phyloP scores from a whole-genome alignment of 2,329 filamentous ascomycete species.

The Diaporthe longicolla region DNA sequence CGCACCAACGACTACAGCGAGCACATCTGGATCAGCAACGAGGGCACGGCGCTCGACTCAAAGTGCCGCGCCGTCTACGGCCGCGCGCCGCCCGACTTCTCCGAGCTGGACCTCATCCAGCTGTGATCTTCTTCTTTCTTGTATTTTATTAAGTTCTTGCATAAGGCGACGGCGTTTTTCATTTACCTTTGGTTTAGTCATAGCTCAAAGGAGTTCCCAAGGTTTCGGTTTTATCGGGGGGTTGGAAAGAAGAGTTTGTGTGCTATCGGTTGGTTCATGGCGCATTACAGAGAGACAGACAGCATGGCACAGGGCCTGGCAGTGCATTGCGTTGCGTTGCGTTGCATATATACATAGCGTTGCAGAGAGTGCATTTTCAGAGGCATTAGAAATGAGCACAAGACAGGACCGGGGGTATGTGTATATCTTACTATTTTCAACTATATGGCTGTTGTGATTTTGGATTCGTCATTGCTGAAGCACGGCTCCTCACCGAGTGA shows the following conservation, averaged over 20 bases:
- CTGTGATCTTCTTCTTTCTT: slow-evolving; percentile 60
- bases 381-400: slow-evolving; percentile 29
- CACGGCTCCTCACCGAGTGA: not conserved
- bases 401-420: not conserved
- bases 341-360: slow-evolving; percentile 16
- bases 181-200: not conserved
- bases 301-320: not conserved
- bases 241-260: not conserved
- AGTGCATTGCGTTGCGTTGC: slow-evolving; percentile 5
- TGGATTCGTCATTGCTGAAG: not conserved
- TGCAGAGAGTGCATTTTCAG: slow-evolving; percentile 29
- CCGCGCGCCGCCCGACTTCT: slow-evolving; percentile 89
- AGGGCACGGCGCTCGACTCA: slow-evolving; percentile 88
- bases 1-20: slow-evolving; percentile 83
- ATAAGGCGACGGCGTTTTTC: slow-evolving; percentile 27
- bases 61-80: slow-evolving; percentile 88
- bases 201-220: not conserved
- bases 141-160: not conserved
- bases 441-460: not conserved
- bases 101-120: slow-evolving; percentile 87
- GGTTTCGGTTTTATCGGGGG: not conserved
- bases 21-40: slow-evolving; percentile 93
- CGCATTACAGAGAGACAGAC: not conserved
- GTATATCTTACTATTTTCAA: not conserved
- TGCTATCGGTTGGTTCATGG: not conserved